phyloP scores from a whole-genome alignment of 1,284 basidiomycete species.

The Porphyrellus sp. region DNA sequence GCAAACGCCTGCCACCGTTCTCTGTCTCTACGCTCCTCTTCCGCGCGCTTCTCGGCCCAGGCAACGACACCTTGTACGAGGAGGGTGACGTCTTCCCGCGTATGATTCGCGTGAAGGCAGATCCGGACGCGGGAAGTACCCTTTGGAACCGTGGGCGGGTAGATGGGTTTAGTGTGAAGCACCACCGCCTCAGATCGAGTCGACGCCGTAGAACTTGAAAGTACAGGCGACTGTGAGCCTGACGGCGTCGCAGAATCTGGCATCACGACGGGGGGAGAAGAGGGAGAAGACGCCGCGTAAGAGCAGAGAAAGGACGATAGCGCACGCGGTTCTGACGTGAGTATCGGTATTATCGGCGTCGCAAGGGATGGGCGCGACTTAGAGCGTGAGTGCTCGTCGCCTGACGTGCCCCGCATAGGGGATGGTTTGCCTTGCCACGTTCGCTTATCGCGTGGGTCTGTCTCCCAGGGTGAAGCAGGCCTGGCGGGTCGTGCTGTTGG shows the following conservation, averaged over 20 bases:
- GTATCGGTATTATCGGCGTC: constrained; percentile 82
- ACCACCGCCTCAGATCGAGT: background rate
- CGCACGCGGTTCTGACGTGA: constrained; percentile 71
- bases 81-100: constrained; percentile 56
- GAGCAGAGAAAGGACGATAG: constrained; percentile 64
- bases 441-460: background rate
- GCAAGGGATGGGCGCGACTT: constrained; percentile 14
- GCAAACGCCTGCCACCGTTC: constrained; percentile 15
- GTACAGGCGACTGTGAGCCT: background rate
- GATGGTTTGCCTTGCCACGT: background rate
- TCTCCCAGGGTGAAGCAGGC: constrained; percentile 37
- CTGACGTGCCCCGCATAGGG: no score
- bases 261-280: background rate
- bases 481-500: background rate
- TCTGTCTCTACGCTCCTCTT: constrained; percentile 9
- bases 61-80: constrained; percentile 48
- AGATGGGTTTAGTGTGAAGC: constrained; percentile 75
- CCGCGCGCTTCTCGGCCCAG: constrained; percentile 44
- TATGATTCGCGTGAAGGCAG: constrained; percentile 79
- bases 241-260: background rate
- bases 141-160: constrained; percentile 81
- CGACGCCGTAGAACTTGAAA: background rate
- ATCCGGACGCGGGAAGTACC: constrained; percentile 81
- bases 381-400: no score
- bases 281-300: constrained; percentile 14